Evolutionary conservation across 352 stramenopile species (phyloP).

Genomic region (Ochromonadaceae sp.): DNA sequence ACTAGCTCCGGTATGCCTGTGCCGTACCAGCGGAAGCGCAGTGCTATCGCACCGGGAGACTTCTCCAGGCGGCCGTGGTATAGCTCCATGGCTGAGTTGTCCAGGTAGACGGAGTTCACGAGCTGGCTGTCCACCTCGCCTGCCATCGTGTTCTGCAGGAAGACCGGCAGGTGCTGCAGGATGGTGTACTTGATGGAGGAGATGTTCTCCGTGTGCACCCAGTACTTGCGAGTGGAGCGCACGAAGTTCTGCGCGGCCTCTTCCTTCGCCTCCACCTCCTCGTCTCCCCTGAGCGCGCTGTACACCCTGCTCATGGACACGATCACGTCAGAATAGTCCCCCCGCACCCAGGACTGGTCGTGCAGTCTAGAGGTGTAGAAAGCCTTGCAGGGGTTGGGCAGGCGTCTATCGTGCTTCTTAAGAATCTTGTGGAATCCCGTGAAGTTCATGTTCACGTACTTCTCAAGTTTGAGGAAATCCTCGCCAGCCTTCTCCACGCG

Average conservation of each 20-base stretch:
- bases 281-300: conserved; percentile 26
- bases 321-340: conserved; percentile 58
- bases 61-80: conserved; percentile 67
- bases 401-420: conserved; percentile 68
- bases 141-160: conserved; percentile 53
- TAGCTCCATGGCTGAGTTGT: conserved; percentile 39
- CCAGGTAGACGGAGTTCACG: conserved; percentile 56
- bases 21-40: conserved; percentile 62
- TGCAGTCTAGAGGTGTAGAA: conserved; percentile 65
- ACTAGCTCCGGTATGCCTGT: conserved; percentile 43
- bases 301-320: conserved; percentile 50
- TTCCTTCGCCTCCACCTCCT: not conserved
- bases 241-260: conserved; percentile 39
- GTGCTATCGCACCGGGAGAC: conserved; percentile 52
- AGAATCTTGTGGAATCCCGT: conserved; percentile 74
- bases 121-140: conserved; percentile 58
- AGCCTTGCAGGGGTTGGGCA: conserved; percentile 44
- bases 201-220: conserved; percentile 63
- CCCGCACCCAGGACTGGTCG: conserved; percentile 57
- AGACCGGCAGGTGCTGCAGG: conserved; percentile 55
- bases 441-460: conserved; percentile 73
- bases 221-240: conserved; percentile 64
- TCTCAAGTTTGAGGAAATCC: conserved; percentile 58
- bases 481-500: conserved; percentile 40
- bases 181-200: conserved; percentile 58